Evolutionary conservation across 345 rosid species (phyloP), one percentile per base, ranked within the genome.

Genomic region (Rhodomyrtus tomentosa): DNA sequence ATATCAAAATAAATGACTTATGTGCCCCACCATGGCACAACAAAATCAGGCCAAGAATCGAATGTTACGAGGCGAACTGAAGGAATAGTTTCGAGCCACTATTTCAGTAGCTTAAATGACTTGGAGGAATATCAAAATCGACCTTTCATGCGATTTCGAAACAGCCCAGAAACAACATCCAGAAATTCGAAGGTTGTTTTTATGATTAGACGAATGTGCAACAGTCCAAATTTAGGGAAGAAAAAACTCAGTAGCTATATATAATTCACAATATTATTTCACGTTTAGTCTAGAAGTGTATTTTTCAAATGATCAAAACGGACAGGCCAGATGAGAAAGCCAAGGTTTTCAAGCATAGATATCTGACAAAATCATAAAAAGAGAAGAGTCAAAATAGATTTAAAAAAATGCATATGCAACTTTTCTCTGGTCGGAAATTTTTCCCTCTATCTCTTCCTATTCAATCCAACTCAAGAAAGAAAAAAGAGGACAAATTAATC

Each of bases 21-120:
- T 2, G 3, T 10, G 50, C 50, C 50, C 99, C 13, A 96, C 98
- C 85, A 86, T 84, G 86, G 25, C 53, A 49, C 14, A 49, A 32
- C 76, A 18, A 68, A 32, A 36, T 32, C 45, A 36, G 54, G 52
- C 10, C 53, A 51, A 51, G 53, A 51, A 51, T 16, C 42, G 21
- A 18, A 48, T 2, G 14, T 49, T 49, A 14, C 50, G 3, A 49
- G 4, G 50, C 14, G 14, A 49, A 10, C 22, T 40, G 42, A 38
- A 81, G 11, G 15, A 68, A 81, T 36, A 21, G 76, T 36, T 68
- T 36, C 45, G 5, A 42, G 45, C 36, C 45, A 18, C 45, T 68
- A 68, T 18, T 68, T 45, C 79, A 24, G 24, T 36, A 68, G 79
- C 45, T 68, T 13, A 20, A 21, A 68, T 42, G 25, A 4, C 45